phyloP scores from a whole-genome alignment of 192 early-diverging fungal species.

The Spinellus fusiger region DNA sequence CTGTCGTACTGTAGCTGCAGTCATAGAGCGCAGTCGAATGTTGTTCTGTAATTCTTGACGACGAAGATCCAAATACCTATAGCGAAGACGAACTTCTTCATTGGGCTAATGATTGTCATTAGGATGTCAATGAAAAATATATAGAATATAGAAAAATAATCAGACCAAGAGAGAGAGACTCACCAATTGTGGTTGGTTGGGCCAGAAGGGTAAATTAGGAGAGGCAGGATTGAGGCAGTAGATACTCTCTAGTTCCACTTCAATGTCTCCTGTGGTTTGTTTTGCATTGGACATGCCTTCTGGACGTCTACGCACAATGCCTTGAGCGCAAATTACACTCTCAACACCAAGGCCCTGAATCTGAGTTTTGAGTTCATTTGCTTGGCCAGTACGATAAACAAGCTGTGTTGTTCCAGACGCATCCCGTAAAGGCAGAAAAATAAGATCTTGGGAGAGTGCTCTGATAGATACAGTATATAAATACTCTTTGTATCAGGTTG shows the following conservation, averaged over 20 bases:
- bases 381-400: constrained; percentile 38
- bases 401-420: constrained; percentile 70
- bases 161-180: neutral
- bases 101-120: constrained; percentile 46
- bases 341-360: constrained; percentile 60
- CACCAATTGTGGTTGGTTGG: constrained; percentile 45
- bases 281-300: constrained; percentile 36
- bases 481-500: neutral
- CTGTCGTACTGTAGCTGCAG: constrained; percentile 61
- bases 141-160: neutral
- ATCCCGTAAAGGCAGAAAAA: constrained; percentile 80
- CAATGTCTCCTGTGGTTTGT: constrained; percentile 59
- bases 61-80: constrained; percentile 80
- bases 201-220: constrained; percentile 54
- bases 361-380: constrained; percentile 19
- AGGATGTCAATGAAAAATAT: neutral
- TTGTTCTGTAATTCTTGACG: constrained; percentile 70
- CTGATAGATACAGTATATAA: constrained; percentile 25
- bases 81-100: constrained; percentile 69
- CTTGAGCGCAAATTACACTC: constrained; percentile 64
- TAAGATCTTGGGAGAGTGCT: constrained; percentile 61
- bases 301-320: constrained; percentile 55
- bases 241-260: constrained; percentile 56
- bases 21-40: constrained; percentile 60
- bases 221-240: constrained; percentile 65